Base-by-base conservation (phyloP, 2,329 filamentous ascomycete genomes). In the Neonectria punicea region DNA sequence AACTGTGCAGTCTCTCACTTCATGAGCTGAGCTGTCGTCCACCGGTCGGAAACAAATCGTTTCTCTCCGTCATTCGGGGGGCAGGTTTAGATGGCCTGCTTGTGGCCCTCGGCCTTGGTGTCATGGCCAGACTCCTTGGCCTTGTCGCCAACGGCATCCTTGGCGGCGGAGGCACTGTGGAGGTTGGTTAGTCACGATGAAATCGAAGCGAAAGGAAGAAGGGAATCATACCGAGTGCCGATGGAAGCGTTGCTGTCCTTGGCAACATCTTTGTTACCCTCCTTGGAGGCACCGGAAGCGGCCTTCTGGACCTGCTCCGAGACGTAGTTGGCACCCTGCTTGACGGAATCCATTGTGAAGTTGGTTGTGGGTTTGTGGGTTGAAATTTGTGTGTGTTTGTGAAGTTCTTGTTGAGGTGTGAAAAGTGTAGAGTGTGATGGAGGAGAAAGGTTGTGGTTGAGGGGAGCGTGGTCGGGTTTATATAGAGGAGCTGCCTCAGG, bases 221-320 rank as follows among this genome's bases (percentile, higher is more conserved):
- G 22, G 32, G 4, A 2, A 44, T 53, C 80, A 74, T 78, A 85
- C 83, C 89, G 88, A 76, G 85, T 88, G 75, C 80, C 76, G 63
- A 89, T 6, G 71, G 72, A 69, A 67, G 83, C 83, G 76, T 89
- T 80, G 78, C 72, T 78, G 77, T 88, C 87, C 85, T 91, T 91
- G 79, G 89, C 89, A 70, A 88, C 84, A 70, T 85, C 77, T 87
- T 92, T 91, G 87, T 92, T 91, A 82, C 83, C 82, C 82, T 91
- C 88, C 87, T 92, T 91, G 81, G 84, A 87, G 67, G 86, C 81
- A 70, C 85, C 83, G 67, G 82, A 81, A 68, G 83, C 76, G 66
- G 82, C 82, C 77, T 89, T 82, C 83, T 90, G 84, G 77, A 89
- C 80, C 74, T 83, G 81, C 84, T 91, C 89, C 68, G 84, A 79